phyloP scores from a whole-genome alignment of 2,329 filamentous ascomycete genomes.

The Alternaria conjuncta region DNA sequence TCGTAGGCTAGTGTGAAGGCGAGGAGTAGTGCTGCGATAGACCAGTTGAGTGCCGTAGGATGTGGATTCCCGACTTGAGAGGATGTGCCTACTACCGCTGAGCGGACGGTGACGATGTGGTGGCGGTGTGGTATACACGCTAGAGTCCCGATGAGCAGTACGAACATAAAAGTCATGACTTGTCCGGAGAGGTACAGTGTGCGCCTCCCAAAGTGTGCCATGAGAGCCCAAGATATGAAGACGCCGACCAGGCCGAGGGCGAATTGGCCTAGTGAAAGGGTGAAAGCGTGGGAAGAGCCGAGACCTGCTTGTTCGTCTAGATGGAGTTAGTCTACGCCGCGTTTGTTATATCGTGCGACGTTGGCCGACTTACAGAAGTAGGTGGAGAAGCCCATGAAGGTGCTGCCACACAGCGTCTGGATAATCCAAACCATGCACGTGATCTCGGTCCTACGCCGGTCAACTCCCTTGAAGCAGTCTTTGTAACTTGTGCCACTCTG shows the following conservation, averaged over 20 bases:
- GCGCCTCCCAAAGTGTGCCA: constrained; percentile 77
- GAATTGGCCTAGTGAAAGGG: constrained; percentile 14
- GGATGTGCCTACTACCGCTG: background rate
- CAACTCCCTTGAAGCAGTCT: constrained; percentile 81
- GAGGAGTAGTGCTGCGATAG: constrained; percentile 15
- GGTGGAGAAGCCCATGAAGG: constrained; percentile 40
- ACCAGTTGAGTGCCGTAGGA: background rate
- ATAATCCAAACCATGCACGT: constrained; percentile 57
- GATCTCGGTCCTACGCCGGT: constrained; percentile 79
- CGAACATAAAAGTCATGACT: constrained; percentile 60
- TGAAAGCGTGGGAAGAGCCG: constrained; percentile 7
- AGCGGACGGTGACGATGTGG: background rate
- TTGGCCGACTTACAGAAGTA: constrained; percentile 46
- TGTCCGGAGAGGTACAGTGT: constrained; percentile 72
- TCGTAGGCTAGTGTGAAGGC: constrained; percentile 20
- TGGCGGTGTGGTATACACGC: constrained; percentile 51
- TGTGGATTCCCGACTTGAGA: background rate
- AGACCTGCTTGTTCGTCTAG: constrained; percentile 25
- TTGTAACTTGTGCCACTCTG: constrained; percentile 70
- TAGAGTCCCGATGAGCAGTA: constrained; percentile 65
- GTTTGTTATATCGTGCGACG: accelerated
- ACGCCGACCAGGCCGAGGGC: constrained; percentile 55
- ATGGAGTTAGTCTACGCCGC: background rate
- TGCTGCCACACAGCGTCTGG: constrained; percentile 43
- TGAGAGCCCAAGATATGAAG: constrained; percentile 77